Evolutionary conservation across 352 stramenopile species (phyloP).

Genomic region (Phytophthora cryptogea): DNA sequence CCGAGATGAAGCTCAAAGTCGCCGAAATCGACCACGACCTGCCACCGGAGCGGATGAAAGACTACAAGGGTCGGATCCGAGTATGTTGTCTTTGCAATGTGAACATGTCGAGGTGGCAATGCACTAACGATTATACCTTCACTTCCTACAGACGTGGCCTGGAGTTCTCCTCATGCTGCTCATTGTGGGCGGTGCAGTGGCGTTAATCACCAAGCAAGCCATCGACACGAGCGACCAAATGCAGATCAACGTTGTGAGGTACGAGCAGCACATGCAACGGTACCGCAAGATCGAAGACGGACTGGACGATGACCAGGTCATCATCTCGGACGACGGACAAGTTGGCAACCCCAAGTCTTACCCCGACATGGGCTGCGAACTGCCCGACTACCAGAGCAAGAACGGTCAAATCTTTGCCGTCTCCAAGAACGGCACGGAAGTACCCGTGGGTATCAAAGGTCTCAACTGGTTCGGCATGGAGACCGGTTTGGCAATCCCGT

Average conservation of each 20-base stretch:
- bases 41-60: too few relatives aligned
- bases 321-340: constrained; percentile 53
- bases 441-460: constrained; percentile 57
- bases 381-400: constrained; percentile 67
- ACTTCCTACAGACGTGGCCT: too few relatives aligned
- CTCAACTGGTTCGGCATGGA: constrained; percentile 84
- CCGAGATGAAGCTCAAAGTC: too few relatives aligned
- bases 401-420: constrained; percentile 48
- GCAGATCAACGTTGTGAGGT: neutral
- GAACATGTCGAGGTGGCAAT: neutral
- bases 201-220: neutral
- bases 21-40: too few relatives aligned
- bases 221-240: neutral
- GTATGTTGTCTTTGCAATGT: neutral
- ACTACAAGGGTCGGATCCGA: too few relatives aligned
- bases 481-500: constrained; percentile 50
- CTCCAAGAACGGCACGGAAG: constrained; percentile 54
- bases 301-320: constrained; percentile 26
- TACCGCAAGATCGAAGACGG: constrained; percentile 45
- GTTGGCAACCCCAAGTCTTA: constrained; percentile 58
- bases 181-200: too few relatives aligned
- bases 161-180: too few relatives aligned
- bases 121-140: too few relatives aligned
- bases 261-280: neutral
- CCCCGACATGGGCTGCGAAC: constrained; percentile 47